Evolutionary conservation across 192 early-diverging fungal genomes (phyloP), one percentile per base, ranked within the genome.

Genomic region (Mortierella antarctica): DNA sequence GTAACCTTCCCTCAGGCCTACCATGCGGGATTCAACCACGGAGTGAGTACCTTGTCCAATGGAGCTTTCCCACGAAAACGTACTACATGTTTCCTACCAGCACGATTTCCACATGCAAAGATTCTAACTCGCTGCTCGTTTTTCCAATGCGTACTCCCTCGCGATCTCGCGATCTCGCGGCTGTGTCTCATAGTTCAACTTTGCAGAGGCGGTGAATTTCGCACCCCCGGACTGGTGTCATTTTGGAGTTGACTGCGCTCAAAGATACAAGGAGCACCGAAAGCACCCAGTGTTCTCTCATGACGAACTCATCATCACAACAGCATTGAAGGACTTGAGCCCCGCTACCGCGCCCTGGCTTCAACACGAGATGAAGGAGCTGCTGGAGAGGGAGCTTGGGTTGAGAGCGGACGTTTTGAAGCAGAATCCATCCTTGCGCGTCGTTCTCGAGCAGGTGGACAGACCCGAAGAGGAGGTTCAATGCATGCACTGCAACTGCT

Each of bases 151-250:
- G 31, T 31, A 31, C 31, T 31, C 31, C 31, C 3, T 31, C 31
- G 31, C 31, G 31, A 31, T 3, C 31, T 31, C 31, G 31, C n/a
- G n/a, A n/a, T n/a, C n/a, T n/a, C n/a, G n/a, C n/a, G n/a, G n/a
- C 4, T 60, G 44, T 48, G 17, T 11, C 15, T 21, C 44, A 8
- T 57, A 93, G 84, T 93, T 97, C 81, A 99, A 99, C 83, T 95
- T 95, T 81, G 93, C 93, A 52, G 97, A 99, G 82, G 96, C 97
- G 0, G 97, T 99, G 39, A 99, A 99, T 83, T 99, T 99, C 90
- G 96, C 97, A 11, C 88, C 93, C 9, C 87, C 93, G 6, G 93
- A 97, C 75, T 99, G 97, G 97, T 85, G 96, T 59, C 88, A 92
- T 6, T 92, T 84, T 70, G 97, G 95, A 47, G 65, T 89, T 1